These are phyloP conservation scores for Kwoniella heveanensis DNA, from an alignment of 768 basidiomycete species.

Conservation along the genomic window DNA sequence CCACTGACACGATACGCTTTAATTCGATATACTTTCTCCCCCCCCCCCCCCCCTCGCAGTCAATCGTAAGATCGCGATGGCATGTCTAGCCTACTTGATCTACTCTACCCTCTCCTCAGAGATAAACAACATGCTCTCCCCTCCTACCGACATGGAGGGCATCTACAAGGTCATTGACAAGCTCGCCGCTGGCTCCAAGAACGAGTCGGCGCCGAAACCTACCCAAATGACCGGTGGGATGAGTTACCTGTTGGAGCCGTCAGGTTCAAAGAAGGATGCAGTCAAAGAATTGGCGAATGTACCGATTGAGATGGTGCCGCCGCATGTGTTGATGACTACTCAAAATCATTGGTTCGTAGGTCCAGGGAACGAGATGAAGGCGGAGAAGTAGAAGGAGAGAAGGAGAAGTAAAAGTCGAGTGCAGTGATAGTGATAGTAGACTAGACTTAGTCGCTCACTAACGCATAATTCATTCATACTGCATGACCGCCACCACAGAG, in stretches of 20 bases:
- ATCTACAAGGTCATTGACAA: conserved; percentile 17
- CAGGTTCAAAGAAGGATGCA: background rate
- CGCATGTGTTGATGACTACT: conserved; percentile 46
- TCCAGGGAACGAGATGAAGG: conserved; percentile 28
- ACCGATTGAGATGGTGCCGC: conserved; percentile 40
- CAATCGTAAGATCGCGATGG: conserved; percentile 25
- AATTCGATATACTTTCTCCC: too few relatives aligned
- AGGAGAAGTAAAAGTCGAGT: too few relatives aligned
- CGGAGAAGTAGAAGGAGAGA: conserved; percentile 6
- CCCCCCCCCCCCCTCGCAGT: too few relatives aligned
- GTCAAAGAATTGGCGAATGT: conserved; percentile 28
- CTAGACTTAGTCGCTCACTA: too few relatives aligned
- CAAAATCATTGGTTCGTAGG: conserved; percentile 42
- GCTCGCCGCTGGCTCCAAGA: background rate
- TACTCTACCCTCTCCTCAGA: conserved; percentile 31
- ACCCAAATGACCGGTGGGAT: conserved; percentile 37
- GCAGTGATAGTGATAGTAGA: too few relatives aligned
- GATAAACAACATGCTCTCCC: conserved; percentile 30
- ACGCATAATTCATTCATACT: too few relatives aligned
- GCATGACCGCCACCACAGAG: too few relatives aligned
- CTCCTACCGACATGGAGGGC: conserved; percentile 23
- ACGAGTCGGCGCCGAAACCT: conserved; percentile 16
- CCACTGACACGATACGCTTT: too few relatives aligned
- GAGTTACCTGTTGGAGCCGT: conserved; percentile 46
- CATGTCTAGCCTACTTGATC: conserved; percentile 24